A percentile compares a stretch with the other conserved stretches of the same genome.
phyloP scores from a whole-genome alignment of 1,284 basidiomycete species.

The Trametes polyzona region DNA sequence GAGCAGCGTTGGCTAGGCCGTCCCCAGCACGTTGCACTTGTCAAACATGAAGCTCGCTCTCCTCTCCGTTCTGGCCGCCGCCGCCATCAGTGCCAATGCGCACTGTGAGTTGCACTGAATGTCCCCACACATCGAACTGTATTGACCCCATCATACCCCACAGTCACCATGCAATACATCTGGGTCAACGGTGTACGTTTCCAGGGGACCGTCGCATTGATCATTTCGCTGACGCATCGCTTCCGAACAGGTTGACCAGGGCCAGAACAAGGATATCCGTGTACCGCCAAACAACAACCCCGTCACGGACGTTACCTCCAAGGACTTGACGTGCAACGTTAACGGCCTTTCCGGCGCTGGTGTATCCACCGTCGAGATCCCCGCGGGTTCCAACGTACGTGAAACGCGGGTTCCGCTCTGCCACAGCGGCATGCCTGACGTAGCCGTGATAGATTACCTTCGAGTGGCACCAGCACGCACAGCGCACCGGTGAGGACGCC shows the following conservation, averaged over 20 bases:
- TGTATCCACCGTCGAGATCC: slow-evolving; percentile 44
- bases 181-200: slow-evolving; percentile 45
- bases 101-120: slow-evolving; percentile 40
- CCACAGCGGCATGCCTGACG: background rate
- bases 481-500: slow-evolving; percentile 56
- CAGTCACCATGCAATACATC: slow-evolving; percentile 55
- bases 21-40: slow-evolving; percentile 4
- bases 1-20: background rate
- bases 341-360: slow-evolving; percentile 47
- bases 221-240: background rate
- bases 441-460: slow-evolving; percentile 35
- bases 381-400: slow-evolving; percentile 46
- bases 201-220: background rate
- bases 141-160: background rate
- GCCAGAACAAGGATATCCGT: slow-evolving; percentile 47
- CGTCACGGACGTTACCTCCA: slow-evolving; percentile 54
- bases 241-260: slow-evolving; percentile 43
- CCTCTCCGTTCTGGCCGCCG: slow-evolving; percentile 39
- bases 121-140: background rate
- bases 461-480: slow-evolving; percentile 52
- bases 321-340: slow-evolving; percentile 54
- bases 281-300: slow-evolving; percentile 58
- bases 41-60: slow-evolving; percentile 34
- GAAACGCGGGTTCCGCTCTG: background rate
- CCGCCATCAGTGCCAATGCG: slow-evolving; percentile 43